Conservation (phyloP, 1,284 basidiomycete species). For the Melampsora abietis-canadensis region DNA sequence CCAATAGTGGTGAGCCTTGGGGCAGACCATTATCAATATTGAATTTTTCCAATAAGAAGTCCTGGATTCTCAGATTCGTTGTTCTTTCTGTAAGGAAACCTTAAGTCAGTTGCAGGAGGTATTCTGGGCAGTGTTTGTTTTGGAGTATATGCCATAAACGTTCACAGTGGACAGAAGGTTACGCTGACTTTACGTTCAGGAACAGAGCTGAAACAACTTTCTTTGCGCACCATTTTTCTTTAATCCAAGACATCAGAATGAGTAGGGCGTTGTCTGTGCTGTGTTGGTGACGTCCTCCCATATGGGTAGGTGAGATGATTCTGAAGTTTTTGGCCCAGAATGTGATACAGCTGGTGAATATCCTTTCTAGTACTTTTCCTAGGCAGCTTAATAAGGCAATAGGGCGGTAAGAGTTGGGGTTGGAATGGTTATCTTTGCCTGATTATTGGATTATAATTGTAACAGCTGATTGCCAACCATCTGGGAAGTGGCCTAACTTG, state of each 20-base stretch:
- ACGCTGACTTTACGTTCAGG: conserved; percentile 3
- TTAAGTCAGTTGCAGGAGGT: background rate
- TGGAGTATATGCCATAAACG: background rate
- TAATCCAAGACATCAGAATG: background rate
- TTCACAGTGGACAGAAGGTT: background rate
- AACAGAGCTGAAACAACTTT: conserved; percentile 2
- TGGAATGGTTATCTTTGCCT: background rate
- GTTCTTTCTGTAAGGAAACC: background rate
- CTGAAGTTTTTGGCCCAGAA: background rate
- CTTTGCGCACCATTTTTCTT: conserved; percentile 1
- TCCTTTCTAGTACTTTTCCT: conserved; percentile 3
- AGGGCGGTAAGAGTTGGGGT: background rate
- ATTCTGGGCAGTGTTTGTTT: background rate
- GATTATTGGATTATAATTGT: conserved; percentile 10
- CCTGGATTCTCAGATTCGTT: background rate
- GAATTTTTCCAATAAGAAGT: background rate
- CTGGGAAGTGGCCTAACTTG: background rate
- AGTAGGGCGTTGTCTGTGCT: background rate
- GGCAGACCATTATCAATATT: background rate
- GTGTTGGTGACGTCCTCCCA: background rate
- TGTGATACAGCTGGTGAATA: background rate
- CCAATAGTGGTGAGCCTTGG: conserved; percentile 13
- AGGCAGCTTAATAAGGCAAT: background rate
- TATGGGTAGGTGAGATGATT: background rate
- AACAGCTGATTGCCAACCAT: background rate